Percentiles rank a stretch among this genome's conserved stretches.
These are phyloP conservation scores for Schwanniomyces sp. DNA, from an alignment of 805 yeast genomes.

Conservation along the genomic window DNA sequence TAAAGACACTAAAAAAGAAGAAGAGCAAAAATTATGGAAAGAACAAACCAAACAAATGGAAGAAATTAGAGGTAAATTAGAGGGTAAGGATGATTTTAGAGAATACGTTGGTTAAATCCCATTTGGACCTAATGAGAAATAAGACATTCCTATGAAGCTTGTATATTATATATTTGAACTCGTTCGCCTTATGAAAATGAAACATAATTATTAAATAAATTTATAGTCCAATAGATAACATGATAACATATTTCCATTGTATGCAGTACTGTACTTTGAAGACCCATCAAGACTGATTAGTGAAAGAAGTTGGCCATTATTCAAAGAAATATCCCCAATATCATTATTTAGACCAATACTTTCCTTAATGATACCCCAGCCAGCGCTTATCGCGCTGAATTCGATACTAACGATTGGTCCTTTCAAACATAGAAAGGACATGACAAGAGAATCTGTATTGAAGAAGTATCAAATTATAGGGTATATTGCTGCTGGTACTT, in stretches of 20 bases:
- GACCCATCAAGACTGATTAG: background rate
- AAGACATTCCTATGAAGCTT: background rate
- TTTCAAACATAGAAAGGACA: slow-evolving; percentile 55
- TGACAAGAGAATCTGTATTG: slow-evolving; percentile 68
- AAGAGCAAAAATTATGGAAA: slow-evolving; percentile 62
- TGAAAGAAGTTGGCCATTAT: background rate
- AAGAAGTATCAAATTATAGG: slow-evolving; percentile 86
- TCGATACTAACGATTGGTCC: slow-evolving; percentile 43
- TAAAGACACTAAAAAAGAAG: slow-evolving; percentile 52
- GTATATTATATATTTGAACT: background rate
- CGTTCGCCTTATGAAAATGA: background rate
- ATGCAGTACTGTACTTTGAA: background rate
- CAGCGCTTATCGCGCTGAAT: slow-evolving; percentile 40
- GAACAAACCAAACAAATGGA: slow-evolving; percentile 76
- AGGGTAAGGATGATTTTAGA: slow-evolving; percentile 75
- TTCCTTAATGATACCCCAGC: slow-evolving; percentile 29
- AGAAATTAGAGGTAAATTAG: slow-evolving; percentile 72
- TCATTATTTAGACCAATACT: background rate
- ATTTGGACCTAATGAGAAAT: background rate
- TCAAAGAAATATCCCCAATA: background rate
- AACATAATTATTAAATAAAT: background rate
- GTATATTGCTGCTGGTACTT: slow-evolving; percentile 97
- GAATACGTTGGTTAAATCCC: slow-evolving; percentile 46
- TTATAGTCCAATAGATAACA: background rate
- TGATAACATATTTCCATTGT: background rate